Evolutionary conservation across 441 rosid genomes (phyloP), one percentile per base, ranked within the genome.

Genomic region (Gossypium gossypioides): DNA sequence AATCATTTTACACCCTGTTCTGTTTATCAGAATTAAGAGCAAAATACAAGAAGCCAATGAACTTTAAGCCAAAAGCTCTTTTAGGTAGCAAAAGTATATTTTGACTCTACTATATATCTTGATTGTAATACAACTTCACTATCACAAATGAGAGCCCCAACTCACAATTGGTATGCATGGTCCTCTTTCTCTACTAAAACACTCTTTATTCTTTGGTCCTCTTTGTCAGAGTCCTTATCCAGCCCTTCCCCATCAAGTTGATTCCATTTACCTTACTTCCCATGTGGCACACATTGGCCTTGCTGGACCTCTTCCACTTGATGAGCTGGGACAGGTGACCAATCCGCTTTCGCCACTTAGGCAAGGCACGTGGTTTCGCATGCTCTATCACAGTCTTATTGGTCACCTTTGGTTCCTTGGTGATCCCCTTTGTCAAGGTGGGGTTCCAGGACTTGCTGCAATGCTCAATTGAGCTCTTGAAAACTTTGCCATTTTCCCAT

Each of bases 281-380:
- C 71, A 86, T 91, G 71, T 88, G 92, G 85, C 92, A 78, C 78
- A 80, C 76, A 21, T 78, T 85, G n/a, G 74, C 85, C 80, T 81
- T 87, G 83, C 21, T 81, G 81, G 96, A 87, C 72, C 88, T 86
- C 87, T 86, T 94, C 86, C 87, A 84, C 75, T 77, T 84, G 74
- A 90, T 78, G 75, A 88, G 86, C 29, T 94, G 97, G 85, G 90
- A 85, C 3, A 92, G 55, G 29, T 90, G 94, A 1, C 96, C 93
- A 81, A 94, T 89, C 69, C 89, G 80, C 80, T 85, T 90, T 71
- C 88, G 89, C 99, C 97, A 94, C 84, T 91, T 90, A 64, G 89
- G 87, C 18, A 90, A 69, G 15, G 84, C 86, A 12, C 82, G 85
- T 0, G 86, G 86, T 75, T 81, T 89, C 1, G 73, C 72, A 73